These are phyloP conservation scores for Clarireedia hainanense DNA, from an alignment of 2,329 filamentous ascomycete species.

Conservation along the genomic window DNA sequence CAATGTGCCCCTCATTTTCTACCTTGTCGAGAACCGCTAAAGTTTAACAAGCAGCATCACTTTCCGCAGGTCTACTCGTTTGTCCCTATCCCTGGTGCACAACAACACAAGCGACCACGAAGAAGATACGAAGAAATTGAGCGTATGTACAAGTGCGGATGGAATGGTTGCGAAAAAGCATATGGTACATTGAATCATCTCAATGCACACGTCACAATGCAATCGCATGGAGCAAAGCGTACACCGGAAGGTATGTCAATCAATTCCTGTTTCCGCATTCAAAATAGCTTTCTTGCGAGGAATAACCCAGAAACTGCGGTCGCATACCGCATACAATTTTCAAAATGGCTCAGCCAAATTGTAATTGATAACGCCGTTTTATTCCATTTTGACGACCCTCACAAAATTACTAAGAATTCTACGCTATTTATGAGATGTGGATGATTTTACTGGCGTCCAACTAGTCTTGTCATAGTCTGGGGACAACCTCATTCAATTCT, in stretches of 20 bases:
- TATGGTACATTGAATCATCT: slow-evolving; percentile 96
- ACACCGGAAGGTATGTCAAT: slow-evolving; percentile 83
- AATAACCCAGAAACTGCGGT: too few species aligned
- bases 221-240: slow-evolving; percentile 88
- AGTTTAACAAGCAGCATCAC: slow-evolving; percentile 34
- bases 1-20: background rate
- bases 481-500: slow-evolving; percentile 24
- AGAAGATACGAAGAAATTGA: slow-evolving; percentile 97
- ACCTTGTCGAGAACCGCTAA: background rate
- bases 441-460: slow-evolving; percentile 35
- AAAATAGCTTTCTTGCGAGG: background rate
- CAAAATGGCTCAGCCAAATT: too few species aligned
- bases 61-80: slow-evolving; percentile 89
- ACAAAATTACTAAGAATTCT: slow-evolving; percentile 11
- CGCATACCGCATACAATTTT: too few species aligned
- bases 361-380: background rate
- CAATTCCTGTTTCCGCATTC: background rate
- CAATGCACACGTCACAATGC: slow-evolving; percentile 98
- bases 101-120: slow-evolving; percentile 92
- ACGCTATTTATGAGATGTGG: slow-evolving; percentile 10
- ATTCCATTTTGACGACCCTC: slow-evolving; percentile 15
- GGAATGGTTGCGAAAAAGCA: slow-evolving; percentile 97
- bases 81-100: slow-evolving; percentile 90
- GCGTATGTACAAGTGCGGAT: slow-evolving; percentile 99
- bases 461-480: slow-evolving; percentile 43